Evolutionary conservation across 169 alveolate species (phyloP).

Genomic region (Ichthyophthirius multifiliis): DNA sequence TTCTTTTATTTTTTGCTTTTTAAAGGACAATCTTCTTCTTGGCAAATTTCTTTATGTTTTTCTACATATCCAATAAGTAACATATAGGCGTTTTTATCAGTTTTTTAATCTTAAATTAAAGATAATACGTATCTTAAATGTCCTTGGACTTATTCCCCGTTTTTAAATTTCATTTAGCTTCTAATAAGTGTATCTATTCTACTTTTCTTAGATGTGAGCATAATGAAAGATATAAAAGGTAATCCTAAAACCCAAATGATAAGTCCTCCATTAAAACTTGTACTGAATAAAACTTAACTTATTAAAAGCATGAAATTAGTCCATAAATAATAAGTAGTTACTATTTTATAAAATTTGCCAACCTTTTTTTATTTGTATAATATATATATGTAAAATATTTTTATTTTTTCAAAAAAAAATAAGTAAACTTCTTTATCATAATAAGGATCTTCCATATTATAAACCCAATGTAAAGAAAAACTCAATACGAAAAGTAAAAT

Average conservation of each 20-base stretch:
- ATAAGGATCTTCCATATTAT: conserved; percentile 37
- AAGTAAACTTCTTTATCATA: conserved; percentile 21
- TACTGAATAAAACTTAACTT: background rate
- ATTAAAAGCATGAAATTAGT: conserved; percentile 16
- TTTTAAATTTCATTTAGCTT: conserved; percentile 14
- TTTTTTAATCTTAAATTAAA: conserved; percentile 10
- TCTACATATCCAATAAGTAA: conserved; percentile 36
- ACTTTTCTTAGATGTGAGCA: conserved; percentile 21
- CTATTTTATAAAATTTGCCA: conserved; percentile 23
- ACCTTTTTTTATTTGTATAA: background rate
- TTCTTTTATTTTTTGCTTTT: conserved; percentile 12
- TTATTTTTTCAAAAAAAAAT: background rate
- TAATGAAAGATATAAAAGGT: conserved; percentile 24
- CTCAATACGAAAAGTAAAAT: conserved; percentile 6
- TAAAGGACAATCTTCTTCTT: conserved; percentile 26
- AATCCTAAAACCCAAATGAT: conserved; percentile 37
- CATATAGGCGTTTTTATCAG: conserved; percentile 33
- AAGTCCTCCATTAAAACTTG: conserved; percentile 25
- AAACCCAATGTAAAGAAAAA: conserved; percentile 4
- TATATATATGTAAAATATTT: background rate
- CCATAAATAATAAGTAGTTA: conserved; percentile 37
- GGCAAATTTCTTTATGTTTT: conserved; percentile 41
- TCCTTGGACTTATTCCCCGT: conserved; percentile 19
- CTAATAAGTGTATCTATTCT: conserved; percentile 24
- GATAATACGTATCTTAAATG: conserved; percentile 34